A percentile compares a stretch with the other conserved stretches of the same genome.
phyloP scores from a whole-genome alignment of 352 stramenopile species.

The Globisporangium irregulare region DNA sequence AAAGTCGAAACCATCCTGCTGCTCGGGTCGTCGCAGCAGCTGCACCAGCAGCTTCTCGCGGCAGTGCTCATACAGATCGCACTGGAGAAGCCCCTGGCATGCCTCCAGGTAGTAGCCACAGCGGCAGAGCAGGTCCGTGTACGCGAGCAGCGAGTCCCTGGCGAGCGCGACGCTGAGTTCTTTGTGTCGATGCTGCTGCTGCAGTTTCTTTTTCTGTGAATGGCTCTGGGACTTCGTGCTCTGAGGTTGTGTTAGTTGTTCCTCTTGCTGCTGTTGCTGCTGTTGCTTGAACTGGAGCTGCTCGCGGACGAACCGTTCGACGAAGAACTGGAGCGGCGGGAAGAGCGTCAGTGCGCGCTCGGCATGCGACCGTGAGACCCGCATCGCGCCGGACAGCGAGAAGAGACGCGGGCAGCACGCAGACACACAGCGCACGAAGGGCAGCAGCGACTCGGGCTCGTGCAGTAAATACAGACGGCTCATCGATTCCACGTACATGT shows the following conservation, averaged over 20 bases:
- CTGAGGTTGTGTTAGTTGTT: background rate
- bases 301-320: constrained; percentile 25
- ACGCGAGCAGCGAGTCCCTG: constrained; percentile 49
- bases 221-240: background rate
- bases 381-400: constrained; percentile 43
- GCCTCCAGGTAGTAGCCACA: constrained; percentile 56
- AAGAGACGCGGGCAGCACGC: constrained; percentile 67
- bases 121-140: constrained; percentile 53
- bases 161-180: constrained; percentile 16
- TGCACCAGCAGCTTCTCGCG: constrained; percentile 34
- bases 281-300: constrained; percentile 13
- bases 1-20: background rate
- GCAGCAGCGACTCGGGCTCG: constrained; percentile 43
- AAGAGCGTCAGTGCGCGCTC: constrained; percentile 69
- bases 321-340: constrained; percentile 48
- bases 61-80: constrained; percentile 62
- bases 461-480: constrained; percentile 76
- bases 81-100: constrained; percentile 52
- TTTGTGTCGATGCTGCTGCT: constrained; percentile 9
- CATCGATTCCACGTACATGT: constrained; percentile 88
- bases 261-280: background rate
- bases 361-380: constrained; percentile 48
- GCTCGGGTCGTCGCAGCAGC: background rate
- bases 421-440: constrained; percentile 61
- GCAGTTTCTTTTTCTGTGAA: constrained; percentile 7